Evolutionary conservation across 1,139 yeast species (phyloP).

Genomic region (Magnusiomyces suaveolens): DNA sequence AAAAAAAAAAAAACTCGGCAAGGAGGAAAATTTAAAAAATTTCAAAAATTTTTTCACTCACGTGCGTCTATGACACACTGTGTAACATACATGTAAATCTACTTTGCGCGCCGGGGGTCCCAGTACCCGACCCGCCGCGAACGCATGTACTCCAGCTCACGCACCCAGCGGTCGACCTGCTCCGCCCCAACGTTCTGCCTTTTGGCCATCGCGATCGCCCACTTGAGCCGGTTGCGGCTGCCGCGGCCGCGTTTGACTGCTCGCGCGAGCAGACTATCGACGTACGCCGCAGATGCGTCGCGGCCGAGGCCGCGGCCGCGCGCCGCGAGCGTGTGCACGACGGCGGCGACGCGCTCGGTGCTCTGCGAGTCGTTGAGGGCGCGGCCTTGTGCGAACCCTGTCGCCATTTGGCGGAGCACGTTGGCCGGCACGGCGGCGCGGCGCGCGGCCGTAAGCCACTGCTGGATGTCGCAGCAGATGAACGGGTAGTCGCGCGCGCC

Average conservation of each 20-base stretch:
- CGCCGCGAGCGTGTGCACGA: background rate
- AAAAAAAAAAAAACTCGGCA: too few relatives aligned
- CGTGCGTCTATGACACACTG: too few relatives aligned
- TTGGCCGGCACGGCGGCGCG: background rate
- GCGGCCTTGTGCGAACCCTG: background rate
- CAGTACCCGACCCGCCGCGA: background rate
- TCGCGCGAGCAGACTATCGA: slow-evolving; percentile 1
- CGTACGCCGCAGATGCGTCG: background rate
- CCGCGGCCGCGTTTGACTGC: background rate
- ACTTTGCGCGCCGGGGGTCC: background rate
- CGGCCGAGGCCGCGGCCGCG: background rate
- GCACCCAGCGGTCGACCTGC: background rate
- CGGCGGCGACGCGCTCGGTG: background rate
- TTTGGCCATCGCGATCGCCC: background rate
- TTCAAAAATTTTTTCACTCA: too few relatives aligned
- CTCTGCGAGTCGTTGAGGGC: background rate
- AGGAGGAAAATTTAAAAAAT: too few relatives aligned
- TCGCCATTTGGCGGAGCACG: background rate
- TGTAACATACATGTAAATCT: background rate
- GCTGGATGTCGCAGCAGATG: background rate
- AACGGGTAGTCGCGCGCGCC: background rate
- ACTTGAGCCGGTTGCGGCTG: slow-evolving; percentile 1
- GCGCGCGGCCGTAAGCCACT: background rate
- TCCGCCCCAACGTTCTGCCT: background rate
- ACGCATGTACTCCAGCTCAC: slow-evolving; percentile 2